phyloP scores from a whole-genome alignment of 371 early-diverging fungal genomes.

The Rhizopus stolonifer region DNA sequence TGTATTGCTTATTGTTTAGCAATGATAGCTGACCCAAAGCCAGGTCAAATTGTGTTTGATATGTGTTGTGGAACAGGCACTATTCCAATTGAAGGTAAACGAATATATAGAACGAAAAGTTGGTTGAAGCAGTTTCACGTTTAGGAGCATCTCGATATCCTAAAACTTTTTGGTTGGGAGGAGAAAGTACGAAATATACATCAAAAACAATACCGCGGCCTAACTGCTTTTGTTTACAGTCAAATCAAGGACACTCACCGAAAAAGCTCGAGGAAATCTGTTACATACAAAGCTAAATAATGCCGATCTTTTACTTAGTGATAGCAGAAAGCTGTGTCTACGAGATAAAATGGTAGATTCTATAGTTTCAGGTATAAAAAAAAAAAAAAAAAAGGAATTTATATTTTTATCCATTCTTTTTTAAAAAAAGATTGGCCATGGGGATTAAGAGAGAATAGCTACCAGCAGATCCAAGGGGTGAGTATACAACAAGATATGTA shows the following conservation, averaged over 20 bases:
- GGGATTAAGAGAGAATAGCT: constrained; percentile 45
- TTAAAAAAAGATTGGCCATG: constrained; percentile 54
- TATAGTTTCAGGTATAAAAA: constrained; percentile 38
- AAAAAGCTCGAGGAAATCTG: constrained; percentile 37
- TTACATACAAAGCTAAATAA: constrained; percentile 28
- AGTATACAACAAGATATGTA: neutral
- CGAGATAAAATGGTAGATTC: constrained; percentile 34
- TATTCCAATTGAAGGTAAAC: constrained; percentile 34
- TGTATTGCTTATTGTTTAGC: constrained; percentile 44
- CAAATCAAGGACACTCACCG: constrained; percentile 26
- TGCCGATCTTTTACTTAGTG: constrained; percentile 37
- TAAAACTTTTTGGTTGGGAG: constrained; percentile 40
- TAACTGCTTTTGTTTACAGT: constrained; percentile 16
- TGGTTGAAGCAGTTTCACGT: too few relatives aligned
- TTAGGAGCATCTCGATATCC: constrained; percentile 37
- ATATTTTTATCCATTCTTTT: neutral
- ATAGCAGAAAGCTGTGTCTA: constrained; percentile 34
- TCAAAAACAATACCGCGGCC: neutral
- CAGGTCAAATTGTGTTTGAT: constrained; percentile 43
- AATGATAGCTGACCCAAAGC: constrained; percentile 28
- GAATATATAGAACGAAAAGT: neutral
- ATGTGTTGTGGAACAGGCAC: constrained; percentile 50
- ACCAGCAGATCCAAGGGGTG: constrained; percentile 37
- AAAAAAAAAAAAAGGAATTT: neutral
- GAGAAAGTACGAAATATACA: constrained; percentile 43